Evolutionary conservation across 2,329 filamentous ascomycete species (phyloP), one percentile per base, ranked within the genome.

Genomic region (Aureobasidium sp.): DNA sequence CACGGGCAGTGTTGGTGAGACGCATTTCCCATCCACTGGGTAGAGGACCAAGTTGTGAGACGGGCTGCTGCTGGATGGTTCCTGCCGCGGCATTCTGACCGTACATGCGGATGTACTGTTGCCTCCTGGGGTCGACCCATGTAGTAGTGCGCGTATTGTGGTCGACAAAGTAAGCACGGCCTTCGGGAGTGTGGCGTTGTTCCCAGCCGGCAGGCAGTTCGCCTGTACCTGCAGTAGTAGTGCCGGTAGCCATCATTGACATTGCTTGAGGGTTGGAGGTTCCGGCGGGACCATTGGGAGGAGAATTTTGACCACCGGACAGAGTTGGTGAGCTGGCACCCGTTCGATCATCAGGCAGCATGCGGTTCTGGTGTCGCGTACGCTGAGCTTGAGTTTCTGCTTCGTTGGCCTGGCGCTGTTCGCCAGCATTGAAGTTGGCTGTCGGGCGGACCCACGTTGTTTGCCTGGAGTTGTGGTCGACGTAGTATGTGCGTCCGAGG

Each of bases 21-120:
- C 94, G 90, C 94, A 99, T 99, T 81, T 99, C 94, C 94, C 94
- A 99, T 3, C 94, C 94, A 70, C 94, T 97, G 3, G 94, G 94
- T 52, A 99, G 77, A 30, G 94, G 94, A 4, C 94, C 94, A 49
- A 99, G 83, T 74, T 99, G 94, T 2, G 94, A 97, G 2, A 99
- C 94, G 0, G 94, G 93, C 76, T 99, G 94, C 73, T 97, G 93
- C 75, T 97, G 93, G 66, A 97, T 96, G 52, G 90, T 92, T 67
- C 86, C 85, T 49, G 79, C 79, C 37, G 77, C 77, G 65, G 88
- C 89, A 75, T 91, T 94, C 69, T 93, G 90, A 2, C 92, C 93
- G 72, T 99, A 99, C 90, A 97, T 97, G 63, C 94, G 84, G 64
- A 99, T 97, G 76, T 97, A 99, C 75, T 99, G 94, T 76, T 97